Evolutionary conservation across 306 rosid genomes (phyloP).

Genomic region (Mimosa pudica): DNA sequence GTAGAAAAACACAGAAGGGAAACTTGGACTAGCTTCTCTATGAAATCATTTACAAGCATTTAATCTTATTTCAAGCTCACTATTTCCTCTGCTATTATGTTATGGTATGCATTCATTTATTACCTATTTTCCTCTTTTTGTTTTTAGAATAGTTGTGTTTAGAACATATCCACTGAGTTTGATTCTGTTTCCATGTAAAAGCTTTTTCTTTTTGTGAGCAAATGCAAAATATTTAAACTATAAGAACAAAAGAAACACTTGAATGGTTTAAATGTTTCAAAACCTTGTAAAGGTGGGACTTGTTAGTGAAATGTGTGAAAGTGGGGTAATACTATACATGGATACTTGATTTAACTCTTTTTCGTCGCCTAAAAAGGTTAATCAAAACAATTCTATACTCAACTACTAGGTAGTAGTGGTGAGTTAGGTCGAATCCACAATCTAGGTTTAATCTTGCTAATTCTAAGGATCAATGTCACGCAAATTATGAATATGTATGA

Average conservation of each 20-base stretch:
- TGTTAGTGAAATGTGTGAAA: neutral
- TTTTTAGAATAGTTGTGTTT: neutral
- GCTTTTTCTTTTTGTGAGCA: neutral
- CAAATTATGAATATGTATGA: too few relatives aligned
- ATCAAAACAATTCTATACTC: too few relatives aligned
- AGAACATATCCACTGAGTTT: neutral
- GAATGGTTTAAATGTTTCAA: neutral
- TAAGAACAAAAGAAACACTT: neutral
- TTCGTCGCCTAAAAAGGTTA: too few relatives aligned
- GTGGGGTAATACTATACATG: neutral
- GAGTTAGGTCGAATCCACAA: too few relatives aligned
- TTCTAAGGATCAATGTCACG: too few relatives aligned
- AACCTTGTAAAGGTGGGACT: neutral
- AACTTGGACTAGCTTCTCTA: slow-evolving; percentile 76
- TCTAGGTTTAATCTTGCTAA: too few relatives aligned
- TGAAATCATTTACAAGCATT: slow-evolving; percentile 56
- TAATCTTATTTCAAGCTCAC: slow-evolving; percentile 83
- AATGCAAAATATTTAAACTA: too few relatives aligned
- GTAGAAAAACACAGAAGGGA: slow-evolving; percentile 23
- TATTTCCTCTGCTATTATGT: slow-evolving; percentile 24
- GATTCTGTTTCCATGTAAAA: neutral
- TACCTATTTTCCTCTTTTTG: neutral
- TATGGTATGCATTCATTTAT: slow-evolving; percentile 5
- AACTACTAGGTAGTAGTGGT: too few relatives aligned
- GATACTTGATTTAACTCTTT: too few relatives aligned